Evolutionary conservation across 2,329 filamentous ascomycete genomes (phyloP), one percentile per base, ranked within the genome.

Genomic region (Claviceps arundinis): DNA sequence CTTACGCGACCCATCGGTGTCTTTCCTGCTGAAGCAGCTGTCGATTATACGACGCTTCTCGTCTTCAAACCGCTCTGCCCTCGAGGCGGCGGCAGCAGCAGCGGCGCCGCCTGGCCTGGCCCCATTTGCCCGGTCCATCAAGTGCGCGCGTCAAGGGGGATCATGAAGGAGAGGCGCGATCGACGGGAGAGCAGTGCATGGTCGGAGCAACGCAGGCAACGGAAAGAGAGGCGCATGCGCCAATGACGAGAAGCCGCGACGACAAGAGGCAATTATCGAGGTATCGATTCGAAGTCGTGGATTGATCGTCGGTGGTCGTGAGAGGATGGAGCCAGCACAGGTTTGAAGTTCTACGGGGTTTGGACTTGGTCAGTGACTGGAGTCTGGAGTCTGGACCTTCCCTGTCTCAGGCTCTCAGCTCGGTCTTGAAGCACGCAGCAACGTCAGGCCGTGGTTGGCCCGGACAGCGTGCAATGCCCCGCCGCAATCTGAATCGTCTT

Each of bases 41-140:
- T 95, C 87, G 58, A 95, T 85, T 62, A 98, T 96, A 65, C 93
- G 82, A 66, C 81, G 79, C 76, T 96, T 95, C 76, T 98, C 93
- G 64, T 97, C 89, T 68, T 98, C 93, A 67, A 97, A 98, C 61
- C 82, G 81, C 72, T 95, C 89, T 52, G 91, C 91, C 60, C 67
- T 66, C 56, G 58, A 64, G 59, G 62, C 60, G 58, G 65, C 61
- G 58, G 65, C 62, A 52, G 65, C 59, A 58, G 62, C 60, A 58
- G 65, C 62, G 58, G 65, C 62, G 52, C 64, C 58, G 58, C 61
- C 62, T 53, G 62, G 62, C 59, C 65, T 63, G 56, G 62, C 61
- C 60, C 65, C 67, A 57, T 68, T 68, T 60, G 65, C 62, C 65
- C 65, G 66, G 62, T 70, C 68, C 68, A 70, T 70, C 54, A 60